Evolutionary conservation across 768 basidiomycete species (phyloP).

Genomic region (Kwoniella mangroviensis): DNA sequence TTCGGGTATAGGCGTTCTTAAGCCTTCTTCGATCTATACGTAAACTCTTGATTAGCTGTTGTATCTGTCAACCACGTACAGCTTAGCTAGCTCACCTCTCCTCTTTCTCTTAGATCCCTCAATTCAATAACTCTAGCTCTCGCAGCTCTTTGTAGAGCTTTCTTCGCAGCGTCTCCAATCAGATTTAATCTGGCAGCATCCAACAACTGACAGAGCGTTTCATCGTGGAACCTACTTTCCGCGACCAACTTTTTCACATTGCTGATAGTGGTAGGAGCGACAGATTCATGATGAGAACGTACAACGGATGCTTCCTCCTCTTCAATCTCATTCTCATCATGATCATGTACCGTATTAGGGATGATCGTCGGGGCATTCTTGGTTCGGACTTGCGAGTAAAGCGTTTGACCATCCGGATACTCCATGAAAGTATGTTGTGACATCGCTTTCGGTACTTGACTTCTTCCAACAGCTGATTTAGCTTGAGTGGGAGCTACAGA

Average conservation of each 20-base stretch:
- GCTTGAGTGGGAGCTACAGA: slow-evolving; percentile 7
- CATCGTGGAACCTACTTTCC: slow-evolving; percentile 54
- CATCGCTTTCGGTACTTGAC: slow-evolving; percentile 9
- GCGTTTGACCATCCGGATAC: slow-evolving; percentile 13
- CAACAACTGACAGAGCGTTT: slow-evolving; percentile 54
- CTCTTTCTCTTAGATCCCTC: slow-evolving; percentile 36
- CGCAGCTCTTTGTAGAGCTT: slow-evolving; percentile 53
- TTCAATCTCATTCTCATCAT: background rate
- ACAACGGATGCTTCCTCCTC: background rate
- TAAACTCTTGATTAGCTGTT: background rate
- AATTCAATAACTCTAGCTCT: slow-evolving; percentile 53
- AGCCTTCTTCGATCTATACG: slow-evolving; percentile 13
- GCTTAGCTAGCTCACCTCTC: slow-evolving; percentile 26
- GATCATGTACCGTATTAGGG: slow-evolving; percentile 2
- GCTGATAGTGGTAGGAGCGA: slow-evolving; percentile 47
- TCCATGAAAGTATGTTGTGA: slow-evolving; percentile 15
- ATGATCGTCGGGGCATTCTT: slow-evolving; percentile 27
- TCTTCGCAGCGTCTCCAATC: slow-evolving; percentile 53
- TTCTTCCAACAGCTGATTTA: background rate
- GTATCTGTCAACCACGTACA: too few species aligned
- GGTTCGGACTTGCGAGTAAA: slow-evolving; percentile 25
- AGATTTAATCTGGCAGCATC: slow-evolving; percentile 49
- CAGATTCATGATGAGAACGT: slow-evolving; percentile 24
- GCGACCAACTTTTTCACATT: slow-evolving; percentile 51
- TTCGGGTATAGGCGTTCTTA: slow-evolving; percentile 2